These are phyloP conservation scores for Infundibulicybe gibba DNA, from an alignment of 768 basidiomycete genomes.

Conservation along the genomic window DNA sequence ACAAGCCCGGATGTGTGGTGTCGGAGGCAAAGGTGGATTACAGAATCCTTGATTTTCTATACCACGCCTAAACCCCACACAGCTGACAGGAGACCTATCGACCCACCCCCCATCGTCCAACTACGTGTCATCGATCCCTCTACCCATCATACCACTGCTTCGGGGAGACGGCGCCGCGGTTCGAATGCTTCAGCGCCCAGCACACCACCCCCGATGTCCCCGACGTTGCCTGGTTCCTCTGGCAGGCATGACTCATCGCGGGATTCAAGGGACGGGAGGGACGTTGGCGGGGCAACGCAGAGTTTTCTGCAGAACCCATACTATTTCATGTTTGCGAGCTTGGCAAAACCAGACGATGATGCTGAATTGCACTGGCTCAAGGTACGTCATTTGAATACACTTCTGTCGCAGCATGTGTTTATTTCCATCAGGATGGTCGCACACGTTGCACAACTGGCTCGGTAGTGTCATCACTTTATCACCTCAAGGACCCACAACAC, in stretches of 20 bases:
- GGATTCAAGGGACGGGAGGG: background rate
- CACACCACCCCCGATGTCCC: background rate
- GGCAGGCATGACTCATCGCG: background rate
- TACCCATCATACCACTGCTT: background rate
- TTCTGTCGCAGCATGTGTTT: background rate
- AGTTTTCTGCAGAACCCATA: constrained; percentile 87
- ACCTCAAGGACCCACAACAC: constrained; percentile 71
- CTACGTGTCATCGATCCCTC: constrained; percentile 80
- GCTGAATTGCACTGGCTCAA: constrained; percentile 83
- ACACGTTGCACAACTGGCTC: constrained; percentile 90
- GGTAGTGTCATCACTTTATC: constrained; percentile 87
- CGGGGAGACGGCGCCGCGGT: background rate
- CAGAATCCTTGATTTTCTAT: background rate
- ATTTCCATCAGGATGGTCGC: constrained; percentile 64
- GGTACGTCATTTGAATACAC: constrained; percentile 28
- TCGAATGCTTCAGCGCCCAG: background rate
- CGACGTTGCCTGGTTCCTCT: constrained; percentile 1
- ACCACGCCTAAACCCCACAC: constrained; percentile 8
- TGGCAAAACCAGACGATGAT: constrained; percentile 87
- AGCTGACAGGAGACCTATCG: constrained; percentile 95
- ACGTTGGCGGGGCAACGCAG: constrained; percentile 41
- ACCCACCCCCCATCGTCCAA: constrained; percentile 96
- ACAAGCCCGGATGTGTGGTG: constrained; percentile 88
- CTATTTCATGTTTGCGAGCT: constrained; percentile 92
- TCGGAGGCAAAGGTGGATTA: constrained; percentile 68